Conservation (phyloP, 75 land plant genomes). For the Pinus taeda region DNA sequence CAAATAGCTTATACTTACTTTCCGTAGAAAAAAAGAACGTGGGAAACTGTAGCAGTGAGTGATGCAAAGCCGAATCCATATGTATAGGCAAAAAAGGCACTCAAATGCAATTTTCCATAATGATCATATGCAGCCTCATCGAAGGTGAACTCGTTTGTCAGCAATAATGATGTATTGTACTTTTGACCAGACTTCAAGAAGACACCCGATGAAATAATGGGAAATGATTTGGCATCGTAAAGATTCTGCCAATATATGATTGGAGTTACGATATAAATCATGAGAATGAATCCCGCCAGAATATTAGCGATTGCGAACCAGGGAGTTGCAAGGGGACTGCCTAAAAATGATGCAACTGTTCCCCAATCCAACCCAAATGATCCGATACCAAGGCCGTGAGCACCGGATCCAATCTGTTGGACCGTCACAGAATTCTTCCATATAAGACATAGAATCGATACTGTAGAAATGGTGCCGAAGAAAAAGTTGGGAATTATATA, state of each 20-base stretch:
- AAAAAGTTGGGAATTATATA: slow-evolving; percentile 57
- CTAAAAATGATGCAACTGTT: slow-evolving; percentile 40
- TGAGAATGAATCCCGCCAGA: slow-evolving; percentile 47
- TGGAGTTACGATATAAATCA: slow-evolving; percentile 46
- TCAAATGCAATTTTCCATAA: slow-evolving; percentile 43
- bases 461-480: slow-evolving; percentile 36
- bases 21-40: slow-evolving; percentile 68
- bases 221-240: slow-evolving; percentile 25
- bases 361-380: slow-evolving; percentile 73
- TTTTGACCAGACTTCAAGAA: slow-evolving; percentile 15
- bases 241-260: background rate
- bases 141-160: slow-evolving; percentile 30
- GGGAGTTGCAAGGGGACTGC: slow-evolving; percentile 67
- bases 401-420: slow-evolving; percentile 39
- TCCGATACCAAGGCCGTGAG: slow-evolving; percentile 34
- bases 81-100: slow-evolving; percentile 41
- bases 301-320: slow-evolving; percentile 56
- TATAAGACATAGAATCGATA: slow-evolving; percentile 32
- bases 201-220: slow-evolving; percentile 2
- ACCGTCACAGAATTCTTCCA: slow-evolving; percentile 22
- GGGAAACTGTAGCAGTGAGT: slow-evolving; percentile 55
- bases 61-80: slow-evolving; percentile 75
- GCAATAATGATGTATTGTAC: slow-evolving; percentile 31
- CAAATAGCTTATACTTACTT: background rate
- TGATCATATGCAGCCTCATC: slow-evolving; percentile 24